Conservation (phyloP, 2,329 filamentous ascomycete genomes). For the Nannizziopsis barbatae region DNA sequence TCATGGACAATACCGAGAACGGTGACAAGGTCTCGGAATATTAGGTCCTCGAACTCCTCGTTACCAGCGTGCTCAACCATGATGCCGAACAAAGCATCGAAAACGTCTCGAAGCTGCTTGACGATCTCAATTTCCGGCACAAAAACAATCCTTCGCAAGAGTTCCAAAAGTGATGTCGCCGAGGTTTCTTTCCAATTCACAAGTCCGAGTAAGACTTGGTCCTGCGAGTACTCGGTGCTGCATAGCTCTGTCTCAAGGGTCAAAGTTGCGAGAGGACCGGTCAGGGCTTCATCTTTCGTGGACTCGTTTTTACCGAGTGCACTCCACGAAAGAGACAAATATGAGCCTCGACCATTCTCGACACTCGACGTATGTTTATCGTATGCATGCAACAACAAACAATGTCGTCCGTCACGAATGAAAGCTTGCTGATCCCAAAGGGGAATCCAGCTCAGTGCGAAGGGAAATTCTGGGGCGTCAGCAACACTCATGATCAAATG, state of each 20-base stretch:
- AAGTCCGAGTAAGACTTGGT: slow-evolving; percentile 71
- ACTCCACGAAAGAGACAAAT: slow-evolving; percentile 73
- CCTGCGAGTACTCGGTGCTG: slow-evolving; percentile 90
- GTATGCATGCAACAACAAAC: slow-evolving; percentile 73
- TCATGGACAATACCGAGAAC: slow-evolving; percentile 92
- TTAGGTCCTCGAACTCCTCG: slow-evolving; percentile 81
- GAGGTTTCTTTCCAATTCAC: slow-evolving; percentile 74
- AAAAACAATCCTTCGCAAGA: slow-evolving; percentile 76
- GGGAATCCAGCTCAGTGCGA: slow-evolving; percentile 85
- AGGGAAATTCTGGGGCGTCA: slow-evolving; percentile 75
- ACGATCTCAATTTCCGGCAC: slow-evolving; percentile 97
- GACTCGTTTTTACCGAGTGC: slow-evolving; percentile 55
- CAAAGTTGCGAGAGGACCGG: slow-evolving; percentile 68
- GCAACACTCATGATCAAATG: slow-evolving; percentile 86
- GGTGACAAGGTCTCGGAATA: slow-evolving; percentile 81
- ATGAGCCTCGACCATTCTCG: slow-evolving; percentile 67
- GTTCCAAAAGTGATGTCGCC: slow-evolving; percentile 57
- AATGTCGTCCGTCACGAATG: slow-evolving; percentile 71
- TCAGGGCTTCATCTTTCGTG: slow-evolving; percentile 60
- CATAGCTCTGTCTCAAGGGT: slow-evolving; percentile 75
- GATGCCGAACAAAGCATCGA: slow-evolving; percentile 84
- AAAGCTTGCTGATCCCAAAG: slow-evolving; percentile 90
- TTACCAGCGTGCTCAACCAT: slow-evolving; percentile 83
- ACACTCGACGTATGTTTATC: slow-evolving; percentile 76
- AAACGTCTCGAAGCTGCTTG: slow-evolving; percentile 78